These are phyloP conservation scores for Camellia japonica DNA, from an alignment of 148 eudicot genomes.

Conservation along the genomic window DNA sequence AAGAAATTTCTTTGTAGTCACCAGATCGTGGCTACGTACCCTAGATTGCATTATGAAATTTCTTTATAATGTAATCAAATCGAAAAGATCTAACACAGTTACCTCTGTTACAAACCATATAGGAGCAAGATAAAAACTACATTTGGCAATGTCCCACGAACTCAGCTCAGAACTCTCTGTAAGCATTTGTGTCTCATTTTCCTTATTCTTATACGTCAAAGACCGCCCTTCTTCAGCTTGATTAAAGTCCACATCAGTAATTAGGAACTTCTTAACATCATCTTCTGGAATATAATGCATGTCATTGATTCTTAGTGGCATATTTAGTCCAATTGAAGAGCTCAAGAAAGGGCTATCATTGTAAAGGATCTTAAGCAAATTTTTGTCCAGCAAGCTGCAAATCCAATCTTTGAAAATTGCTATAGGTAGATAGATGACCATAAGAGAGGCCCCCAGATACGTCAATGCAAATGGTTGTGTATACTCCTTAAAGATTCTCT, in stretches of 20 bases:
- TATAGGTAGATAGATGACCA: conserved; percentile 42
- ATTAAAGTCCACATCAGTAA: conserved; percentile 19
- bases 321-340: conserved; percentile 13
- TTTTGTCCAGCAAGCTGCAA: conserved; percentile 11
- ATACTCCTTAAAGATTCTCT: conserved; percentile 44
- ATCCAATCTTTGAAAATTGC: conserved; percentile 34
- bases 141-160: conserved; percentile 35
- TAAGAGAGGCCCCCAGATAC: conserved; percentile 38
- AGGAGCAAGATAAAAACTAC: conserved; percentile 37
- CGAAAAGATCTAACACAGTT: background rate
- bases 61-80: background rate
- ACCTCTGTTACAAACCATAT: conserved; percentile 46
- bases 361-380: conserved; percentile 12
- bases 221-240: conserved; percentile 34
- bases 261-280: conserved; percentile 15
- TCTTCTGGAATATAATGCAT: conserved; percentile 4
- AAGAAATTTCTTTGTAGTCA: background rate
- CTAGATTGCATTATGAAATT: background rate
- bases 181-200: conserved; percentile 4
- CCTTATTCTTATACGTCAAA: conserved; percentile 20
- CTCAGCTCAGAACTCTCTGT: conserved; percentile 10
- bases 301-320: conserved; percentile 11
- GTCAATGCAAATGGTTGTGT: conserved; percentile 43
- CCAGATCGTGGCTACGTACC: background rate
- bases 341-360: background rate